These are phyloP conservation scores for Boletus subcaerulescens DNA, from an alignment of 768 basidiomycete species.

Conservation along the genomic window DNA sequence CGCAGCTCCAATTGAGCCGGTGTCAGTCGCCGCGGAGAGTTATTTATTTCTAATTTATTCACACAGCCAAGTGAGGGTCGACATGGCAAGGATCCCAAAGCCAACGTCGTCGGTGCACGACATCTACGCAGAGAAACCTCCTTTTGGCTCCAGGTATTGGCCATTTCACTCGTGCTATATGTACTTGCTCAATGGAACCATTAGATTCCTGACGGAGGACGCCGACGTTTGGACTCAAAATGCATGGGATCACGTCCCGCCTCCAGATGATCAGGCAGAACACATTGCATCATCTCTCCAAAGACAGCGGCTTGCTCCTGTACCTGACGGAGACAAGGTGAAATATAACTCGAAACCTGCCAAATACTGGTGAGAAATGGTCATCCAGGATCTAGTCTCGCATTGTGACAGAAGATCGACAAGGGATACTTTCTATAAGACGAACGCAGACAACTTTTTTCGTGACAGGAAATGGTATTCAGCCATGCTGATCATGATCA, in stretches of 20 bases:
- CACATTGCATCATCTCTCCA: slow-evolving; percentile 65
- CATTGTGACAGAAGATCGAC: slow-evolving; percentile 23
- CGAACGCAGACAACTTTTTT: slow-evolving; percentile 87
- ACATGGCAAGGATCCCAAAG: slow-evolving; percentile 28
- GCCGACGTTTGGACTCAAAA: slow-evolving; percentile 83
- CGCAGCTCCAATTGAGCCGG: no score
- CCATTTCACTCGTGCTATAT: not conserved
- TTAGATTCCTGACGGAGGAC: slow-evolving; percentile 67
- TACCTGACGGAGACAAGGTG: slow-evolving; percentile 65
- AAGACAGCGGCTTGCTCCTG: slow-evolving; percentile 69
- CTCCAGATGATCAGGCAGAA: slow-evolving; percentile 77
- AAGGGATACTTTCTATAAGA: slow-evolving; percentile 94
- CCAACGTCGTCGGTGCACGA: slow-evolving; percentile 66
- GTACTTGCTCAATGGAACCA: no score
- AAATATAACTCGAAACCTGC: slow-evolving; percentile 74
- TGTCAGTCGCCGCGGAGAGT: no score
- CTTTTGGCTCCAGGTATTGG: slow-evolving; percentile 66
- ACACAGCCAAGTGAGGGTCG: not conserved
- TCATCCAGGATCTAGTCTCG: slow-evolving; percentile 28
- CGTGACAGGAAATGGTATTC: slow-evolving; percentile 84
- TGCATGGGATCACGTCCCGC: slow-evolving; percentile 90
- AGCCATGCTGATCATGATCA: not conserved
- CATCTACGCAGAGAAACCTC: slow-evolving; percentile 50
- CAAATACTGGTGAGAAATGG: slow-evolving; percentile 55
- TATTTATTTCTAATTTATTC: no score